Conservation (phyloP, 148 eudicot genomes). For the Dysphania ambrosioides region DNA sequence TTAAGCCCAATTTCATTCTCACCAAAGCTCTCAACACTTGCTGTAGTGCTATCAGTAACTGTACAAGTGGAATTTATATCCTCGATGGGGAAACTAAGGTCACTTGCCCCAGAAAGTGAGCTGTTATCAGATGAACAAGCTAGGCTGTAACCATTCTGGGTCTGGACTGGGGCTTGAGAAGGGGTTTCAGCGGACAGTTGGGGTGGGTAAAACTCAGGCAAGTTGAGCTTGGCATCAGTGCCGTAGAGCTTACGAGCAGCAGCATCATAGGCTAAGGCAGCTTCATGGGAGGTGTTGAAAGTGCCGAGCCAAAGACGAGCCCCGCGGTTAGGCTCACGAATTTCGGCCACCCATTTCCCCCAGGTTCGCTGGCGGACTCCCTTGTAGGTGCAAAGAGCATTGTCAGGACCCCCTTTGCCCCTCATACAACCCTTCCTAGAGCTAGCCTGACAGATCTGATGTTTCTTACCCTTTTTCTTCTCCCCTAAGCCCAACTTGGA, state of each 20-base stretch:
- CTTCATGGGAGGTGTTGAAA: constrained; percentile 60
- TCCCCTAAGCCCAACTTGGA: constrained; percentile 27
- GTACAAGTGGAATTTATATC: constrained; percentile 25
- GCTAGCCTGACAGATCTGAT: constrained; percentile 35
- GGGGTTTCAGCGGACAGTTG: constrained; percentile 4
- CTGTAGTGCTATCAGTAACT: constrained; percentile 24
- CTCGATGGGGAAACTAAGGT: constrained; percentile 28
- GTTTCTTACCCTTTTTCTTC: constrained; percentile 31
- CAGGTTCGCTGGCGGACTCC: constrained; percentile 97
- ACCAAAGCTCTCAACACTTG: constrained; percentile 33
- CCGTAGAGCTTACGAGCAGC: constrained; percentile 83
- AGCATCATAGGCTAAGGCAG: constrained; percentile 80
- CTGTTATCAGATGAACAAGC: constrained; percentile 31
- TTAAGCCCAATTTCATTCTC: constrained; percentile 34
- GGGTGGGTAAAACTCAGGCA: constrained; percentile 43
- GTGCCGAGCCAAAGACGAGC: constrained; percentile 97
- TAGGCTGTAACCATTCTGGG: constrained; percentile 17
- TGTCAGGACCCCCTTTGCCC: constrained; percentile 97
- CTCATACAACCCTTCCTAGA: constrained; percentile 93
- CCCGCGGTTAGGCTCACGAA: constrained; percentile 92
- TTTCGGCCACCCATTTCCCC: constrained; percentile 99
- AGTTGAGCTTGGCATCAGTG: constrained; percentile 66
- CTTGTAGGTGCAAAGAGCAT: constrained; percentile 70
- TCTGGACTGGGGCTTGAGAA: neutral
- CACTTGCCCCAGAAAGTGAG: constrained; percentile 25